Evolutionary conservation across 2,329 filamentous ascomycete genomes (phyloP).

Genomic region (Diplodia seriata): DNA sequence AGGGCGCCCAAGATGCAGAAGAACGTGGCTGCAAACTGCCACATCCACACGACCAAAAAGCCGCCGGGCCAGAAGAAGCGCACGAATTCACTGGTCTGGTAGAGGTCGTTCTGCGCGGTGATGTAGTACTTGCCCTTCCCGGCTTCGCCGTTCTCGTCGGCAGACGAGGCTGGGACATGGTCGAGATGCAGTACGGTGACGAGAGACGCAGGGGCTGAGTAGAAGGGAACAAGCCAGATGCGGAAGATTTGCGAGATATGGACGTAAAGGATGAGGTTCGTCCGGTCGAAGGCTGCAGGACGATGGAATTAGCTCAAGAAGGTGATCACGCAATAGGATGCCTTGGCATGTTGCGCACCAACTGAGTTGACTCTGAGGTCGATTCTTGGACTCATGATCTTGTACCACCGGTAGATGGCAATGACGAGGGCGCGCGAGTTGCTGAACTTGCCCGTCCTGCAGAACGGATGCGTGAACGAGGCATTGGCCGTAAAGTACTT

Average conservation of each 20-base stretch:
- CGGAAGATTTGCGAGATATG: constrained; percentile 76
- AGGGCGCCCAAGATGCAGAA: constrained; percentile 68
- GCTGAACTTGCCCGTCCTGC: constrained; percentile 65
- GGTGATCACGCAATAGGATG: constrained; percentile 14
- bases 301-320: constrained; percentile 21
- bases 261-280: constrained; percentile 73
- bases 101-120: constrained; percentile 77
- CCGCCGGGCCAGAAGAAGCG: constrained; percentile 72
- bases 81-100: constrained; percentile 77
- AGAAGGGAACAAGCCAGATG: constrained; percentile 78
- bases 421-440: constrained; percentile 72
- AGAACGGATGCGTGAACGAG: constrained; percentile 80
- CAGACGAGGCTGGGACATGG: constrained; percentile 44
- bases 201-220: constrained; percentile 70
- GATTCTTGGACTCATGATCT: constrained; percentile 78
- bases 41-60: constrained; percentile 64
- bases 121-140: constrained; percentile 69
- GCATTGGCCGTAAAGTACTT: constrained; percentile 77
- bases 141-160: constrained; percentile 25
- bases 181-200: constrained; percentile 71
- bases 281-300: constrained; percentile 69
- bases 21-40: constrained; percentile 70
- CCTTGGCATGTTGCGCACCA: constrained; percentile 48
- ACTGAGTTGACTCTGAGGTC: constrained; percentile 69
- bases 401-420: constrained; percentile 75